Base-by-base conservation (phyloP, 208 protist genomes). In the Crithidia bombi region DNA sequence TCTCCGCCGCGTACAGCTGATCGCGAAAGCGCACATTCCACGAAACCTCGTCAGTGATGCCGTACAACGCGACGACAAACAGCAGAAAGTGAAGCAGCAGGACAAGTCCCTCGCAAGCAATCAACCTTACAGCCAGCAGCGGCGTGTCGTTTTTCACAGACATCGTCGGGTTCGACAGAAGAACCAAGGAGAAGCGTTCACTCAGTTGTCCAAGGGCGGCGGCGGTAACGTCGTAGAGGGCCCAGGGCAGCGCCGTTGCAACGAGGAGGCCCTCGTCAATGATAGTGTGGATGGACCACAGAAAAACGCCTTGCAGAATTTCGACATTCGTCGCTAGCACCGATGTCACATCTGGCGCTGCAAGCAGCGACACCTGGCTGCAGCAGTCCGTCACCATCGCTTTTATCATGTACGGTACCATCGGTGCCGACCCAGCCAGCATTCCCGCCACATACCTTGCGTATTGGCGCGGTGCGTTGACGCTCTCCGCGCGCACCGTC, bases 11-110 rank as follows among this genome's bases (percentile, higher is more conserved):
- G 70, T 59, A 59, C 26, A 70, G 63, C 11, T 46, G 65, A 21
- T 51, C 21, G 55, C 63, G 70, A 56, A 66, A 76, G n/a, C 63
- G 62, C 46, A 52, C 56, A 39, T 76, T 69, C 56, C 71, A 76
- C 49, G 71, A 65, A 21, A 66, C 39, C 35, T 76, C 56, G 23
- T 76, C 71, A 15, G 54, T 26, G 21, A 70, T 62, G 55, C 71
- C 71, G 55, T 54, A 52, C 26, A 50, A 47, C 15, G 32, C 51
- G 19, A 76, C 55, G 1, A 76, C 50, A 21, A 76, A 76, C 6
- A 70, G 49, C 15, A 76, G 17, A 30, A 66, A 36, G 33, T 52
- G 46, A 14, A 76, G 57, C 55, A 70, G 38, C 56, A 76, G 33
- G 36, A 55, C 56, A 17, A 76, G 56, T 12, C 62, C 70, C 32